These are phyloP conservation scores for Ogataea dorogensis DNA, from an alignment of 805 yeast genomes.

Conservation along the genomic window DNA sequence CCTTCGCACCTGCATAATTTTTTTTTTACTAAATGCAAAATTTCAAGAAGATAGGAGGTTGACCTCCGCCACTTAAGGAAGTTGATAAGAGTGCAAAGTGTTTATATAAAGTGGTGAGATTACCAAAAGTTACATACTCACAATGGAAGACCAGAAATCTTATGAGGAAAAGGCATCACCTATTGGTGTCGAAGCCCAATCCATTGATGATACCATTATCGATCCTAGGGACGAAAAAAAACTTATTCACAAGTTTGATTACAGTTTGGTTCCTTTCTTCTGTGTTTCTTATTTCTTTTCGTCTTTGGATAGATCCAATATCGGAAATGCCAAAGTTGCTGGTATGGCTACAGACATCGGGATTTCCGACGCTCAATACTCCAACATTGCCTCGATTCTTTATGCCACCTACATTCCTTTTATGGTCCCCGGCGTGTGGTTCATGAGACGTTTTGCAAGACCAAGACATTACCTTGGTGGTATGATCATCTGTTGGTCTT, in stretches of 20 bases:
- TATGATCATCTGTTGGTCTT: slow-evolving; percentile 44
- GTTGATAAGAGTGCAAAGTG: neutral
- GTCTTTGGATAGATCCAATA: slow-evolving; percentile 44
- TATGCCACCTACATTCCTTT: slow-evolving; percentile 42
- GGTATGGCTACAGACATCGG: slow-evolving; percentile 42
- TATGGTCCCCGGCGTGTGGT: slow-evolving; percentile 42
- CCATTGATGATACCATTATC: slow-evolving; percentile 30
- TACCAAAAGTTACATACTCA: neutral
- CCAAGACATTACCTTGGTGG: slow-evolving; percentile 31
- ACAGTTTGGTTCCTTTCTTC: slow-evolving; percentile 1
- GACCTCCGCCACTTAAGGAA: neutral
- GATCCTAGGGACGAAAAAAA: slow-evolving; percentile 2
- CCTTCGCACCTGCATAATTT: slow-evolving; percentile 3
- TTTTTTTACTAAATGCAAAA: neutral
- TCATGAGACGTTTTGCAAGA: slow-evolving; percentile 40
- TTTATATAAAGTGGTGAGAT: neutral
- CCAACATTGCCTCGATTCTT: slow-evolving; percentile 41
- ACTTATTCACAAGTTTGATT: slow-evolving; percentile 2
- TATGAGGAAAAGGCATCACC: neutral
- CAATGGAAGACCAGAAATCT: neutral
- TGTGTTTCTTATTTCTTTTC: slow-evolving; percentile 37
- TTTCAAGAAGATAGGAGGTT: slow-evolving; percentile 2
- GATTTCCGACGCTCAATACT: slow-evolving; percentile 39
- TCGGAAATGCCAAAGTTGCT: slow-evolving; percentile 44
- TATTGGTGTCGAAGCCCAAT: slow-evolving; percentile 21